Base-by-base conservation (phyloP, 1,284 basidiomycete species). In the Cutaneotrichosporon daszewskae region DNA sequence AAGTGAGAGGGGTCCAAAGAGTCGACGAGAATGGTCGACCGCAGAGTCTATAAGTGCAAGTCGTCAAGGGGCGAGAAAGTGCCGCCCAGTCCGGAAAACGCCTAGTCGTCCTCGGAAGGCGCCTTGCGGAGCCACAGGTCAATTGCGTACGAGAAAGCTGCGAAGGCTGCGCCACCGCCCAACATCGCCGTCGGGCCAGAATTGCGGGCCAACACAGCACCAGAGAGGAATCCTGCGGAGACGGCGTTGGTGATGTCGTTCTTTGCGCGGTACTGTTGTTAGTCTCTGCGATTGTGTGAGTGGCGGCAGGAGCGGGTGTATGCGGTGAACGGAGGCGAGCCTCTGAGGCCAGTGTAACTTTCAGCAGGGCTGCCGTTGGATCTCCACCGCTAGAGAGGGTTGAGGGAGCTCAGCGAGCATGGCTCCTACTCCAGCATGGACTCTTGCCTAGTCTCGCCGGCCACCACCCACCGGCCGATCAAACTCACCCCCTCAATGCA, bases 401-500 rank as follows among this genome's bases (percentile, higher is more conserved):
- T n/a, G n/a, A n/a, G n/a, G n/a, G n/a, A n/a, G n/a, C n/a, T n/a
- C n/a, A n/a, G n/a, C n/a, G n/a, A n/a, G n/a, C n/a, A n/a, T n/a
- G n/a, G n/a, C n/a, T n/a, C n/a, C n/a, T n/a, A n/a, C n/a, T n/a
- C n/a, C n/a, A n/a, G n/a, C n/a, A n/a, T n/a, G n/a, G n/a, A n/a
- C n/a, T n/a, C n/a, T n/a, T n/a, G n/a, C n/a, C n/a, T n/a, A n/a
- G n/a, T n/a, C n/a, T n/a, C n/a, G n/a, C n/a, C n/a, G n/a, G n/a
- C n/a, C n/a, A n/a, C n/a, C n/a, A n/a, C n/a, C n/a, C n/a, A n/a
- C n/a, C n/a, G n/a, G n/a, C n/a, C n/a, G n/a, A n/a, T n/a, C n/a
- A 23, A n/a, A 82, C 91, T 72, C 70, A 90, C 92, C 50, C 85
- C 87, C 74, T 98, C 94, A 47, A 97, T 86, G 51, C 89, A 83